phyloP scores from a whole-genome alignment of 2,329 filamentous ascomycete genomes.

The Phialocephala sp. region DNA sequence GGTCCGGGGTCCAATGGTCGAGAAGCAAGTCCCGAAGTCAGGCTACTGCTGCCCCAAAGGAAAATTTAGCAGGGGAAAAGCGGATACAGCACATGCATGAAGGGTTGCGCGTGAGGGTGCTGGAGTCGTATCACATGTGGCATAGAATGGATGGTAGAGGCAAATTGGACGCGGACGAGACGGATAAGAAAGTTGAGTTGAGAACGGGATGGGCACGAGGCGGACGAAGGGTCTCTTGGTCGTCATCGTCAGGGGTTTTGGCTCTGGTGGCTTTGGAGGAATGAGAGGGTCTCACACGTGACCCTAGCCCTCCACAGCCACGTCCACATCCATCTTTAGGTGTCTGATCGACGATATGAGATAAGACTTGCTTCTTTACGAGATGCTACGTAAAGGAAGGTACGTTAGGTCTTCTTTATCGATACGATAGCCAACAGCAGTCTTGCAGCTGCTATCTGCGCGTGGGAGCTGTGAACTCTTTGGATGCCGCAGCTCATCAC shows the following conservation, averaged over 20 bases:
- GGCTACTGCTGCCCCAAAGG: not conserved
- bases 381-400: not conserved
- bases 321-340: no score
- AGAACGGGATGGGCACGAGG: no score
- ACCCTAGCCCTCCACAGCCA: no score
- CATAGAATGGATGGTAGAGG: not conserved
- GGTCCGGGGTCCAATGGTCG: not conserved
- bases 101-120: not conserved
- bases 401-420: not conserved
- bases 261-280: no score
- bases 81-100: not conserved
- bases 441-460: not conserved
- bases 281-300: no score
- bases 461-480: not conserved
- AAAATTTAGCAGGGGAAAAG: conserved; percentile 6
- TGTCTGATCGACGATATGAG: no score
- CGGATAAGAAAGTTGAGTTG: no score
- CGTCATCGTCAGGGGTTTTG: no score
- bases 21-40: not conserved
- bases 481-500: not conserved
- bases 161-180: not conserved
- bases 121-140: not conserved
- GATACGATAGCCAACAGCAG: not conserved
- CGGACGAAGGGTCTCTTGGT: no score
- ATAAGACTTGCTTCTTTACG: not conserved